Conservation (phyloP, 169 alveolate genomes). For the Plasmodium adleri region DNA sequence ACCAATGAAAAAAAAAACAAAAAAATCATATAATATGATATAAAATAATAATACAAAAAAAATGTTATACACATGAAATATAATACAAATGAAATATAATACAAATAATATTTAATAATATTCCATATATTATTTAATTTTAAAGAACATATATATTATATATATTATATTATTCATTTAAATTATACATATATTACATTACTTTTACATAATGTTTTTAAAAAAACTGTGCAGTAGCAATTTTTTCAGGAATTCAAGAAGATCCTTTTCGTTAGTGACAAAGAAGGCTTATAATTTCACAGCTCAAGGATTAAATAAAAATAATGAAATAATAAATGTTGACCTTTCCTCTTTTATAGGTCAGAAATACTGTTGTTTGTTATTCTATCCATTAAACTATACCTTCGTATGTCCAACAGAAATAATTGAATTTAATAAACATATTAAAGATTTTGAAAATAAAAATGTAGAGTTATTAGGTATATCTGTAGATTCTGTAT, state of each 20-base stretch:
- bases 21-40: too few relatives aligned
- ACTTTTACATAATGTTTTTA: background rate
- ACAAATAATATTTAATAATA: too few relatives aligned
- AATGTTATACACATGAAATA: too few relatives aligned
- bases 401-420: slow-evolving; percentile 89
- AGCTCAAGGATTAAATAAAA: slow-evolving; percentile 78
- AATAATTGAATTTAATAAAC: slow-evolving; percentile 84
- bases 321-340: slow-evolving; percentile 78
- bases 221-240: slow-evolving; percentile 1
- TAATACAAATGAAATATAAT: too few relatives aligned
- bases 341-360: slow-evolving; percentile 79
- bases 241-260: slow-evolving; percentile 13
- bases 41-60: too few relatives aligned
- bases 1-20: too few relatives aligned
- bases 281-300: slow-evolving; percentile 79
- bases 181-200: too few relatives aligned
- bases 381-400: slow-evolving; percentile 87
- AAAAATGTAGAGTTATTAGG: slow-evolving; percentile 84
- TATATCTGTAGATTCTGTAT: slow-evolving; percentile 86
- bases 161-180: too few relatives aligned
- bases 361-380: slow-evolving; percentile 80
- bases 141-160: too few relatives aligned
- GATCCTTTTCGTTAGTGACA: slow-evolving; percentile 78
- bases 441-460: slow-evolving; percentile 79
- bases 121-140: too few relatives aligned